A percentile compares a stretch with the other conserved stretches of the same genome.
phyloP scores from a whole-genome alignment of 148 eudicot species.

The Simmondsia chinensis region DNA sequence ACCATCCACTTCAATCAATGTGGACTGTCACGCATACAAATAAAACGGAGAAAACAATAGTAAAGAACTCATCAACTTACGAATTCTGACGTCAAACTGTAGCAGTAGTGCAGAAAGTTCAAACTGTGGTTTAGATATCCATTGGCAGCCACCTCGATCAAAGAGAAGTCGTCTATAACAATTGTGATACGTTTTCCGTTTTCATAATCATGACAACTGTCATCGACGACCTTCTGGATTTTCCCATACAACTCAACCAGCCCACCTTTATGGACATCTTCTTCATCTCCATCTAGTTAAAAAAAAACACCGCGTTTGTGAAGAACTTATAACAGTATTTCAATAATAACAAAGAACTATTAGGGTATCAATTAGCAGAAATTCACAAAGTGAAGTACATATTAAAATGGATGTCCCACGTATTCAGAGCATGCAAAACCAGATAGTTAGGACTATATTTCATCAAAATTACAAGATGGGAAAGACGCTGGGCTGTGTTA shows the following conservation, averaged over 20 bases:
- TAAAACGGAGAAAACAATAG: not conserved
- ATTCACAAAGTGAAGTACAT: too few relatives aligned
- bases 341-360: not conserved
- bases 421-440: too few relatives aligned
- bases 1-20: too few relatives aligned
- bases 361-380: too few relatives aligned
- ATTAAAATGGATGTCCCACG: too few relatives aligned
- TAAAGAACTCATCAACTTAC: constrained; percentile 27
- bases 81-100: constrained; percentile 54
- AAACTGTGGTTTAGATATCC: constrained; percentile 61
- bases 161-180: constrained; percentile 77
- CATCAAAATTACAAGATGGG: too few relatives aligned
- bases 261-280: constrained; percentile 21
- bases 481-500: too few relatives aligned
- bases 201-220: constrained; percentile 20
- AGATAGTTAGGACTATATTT: too few relatives aligned
- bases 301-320: too few relatives aligned
- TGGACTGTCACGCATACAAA: not conserved
- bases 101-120: constrained; percentile 81
- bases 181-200: constrained; percentile 30
- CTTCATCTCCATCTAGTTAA: constrained; percentile 23
- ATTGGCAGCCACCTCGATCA: constrained; percentile 79
- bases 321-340: not conserved
- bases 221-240: constrained; percentile 59
- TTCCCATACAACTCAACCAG: constrained; percentile 56